Evolutionary conservation across 495 filamentous ascomycete genomes (phyloP), one percentile per base, ranked within the genome.

Genomic region (Clohesyomyces aquaticus): DNA sequence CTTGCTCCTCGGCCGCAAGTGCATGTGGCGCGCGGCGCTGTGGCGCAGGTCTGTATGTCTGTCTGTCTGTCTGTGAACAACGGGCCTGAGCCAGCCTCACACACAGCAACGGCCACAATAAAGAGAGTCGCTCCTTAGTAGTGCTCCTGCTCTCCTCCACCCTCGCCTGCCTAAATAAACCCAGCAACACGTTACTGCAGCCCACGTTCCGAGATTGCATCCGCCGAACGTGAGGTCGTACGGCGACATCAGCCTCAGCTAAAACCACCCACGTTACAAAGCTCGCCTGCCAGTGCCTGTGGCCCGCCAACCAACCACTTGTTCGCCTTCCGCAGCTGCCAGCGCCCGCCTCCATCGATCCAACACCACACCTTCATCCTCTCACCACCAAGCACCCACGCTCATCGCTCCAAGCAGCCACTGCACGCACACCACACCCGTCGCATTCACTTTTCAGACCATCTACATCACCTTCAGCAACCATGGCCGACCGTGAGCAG

Each of bases 401-500:
- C 59, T 43, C 49, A 45, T 21, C 46, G 29, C 22, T 46, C 9
- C 32, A 38, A 38, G 32, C 32, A 38, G 14, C n/a, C n/a, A 38
- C 32, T 38, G 6, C 14, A 38, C 32, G 1, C 14, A n/a, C 29
- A 46, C 59, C 22, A 48, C 64, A 12, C 32, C 25, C 50, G 61
- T 47, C 59, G 51, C 35, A 50, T 66, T 27, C 55, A 45, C 35
- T 22, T 9, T 9, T n/a, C 9, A 2, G 3, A 28, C 62, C 18
- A 18, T 29, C 47, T 26, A 22, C 43, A 55, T 21, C 63, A 38
- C 47, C 45, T 51, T 46, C 46, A 48, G 53, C 47, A 70, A 57
- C 71, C 76, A 83, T 91, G 88, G 81, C 88, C 76, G 84, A 85
- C 73, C 82, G 83, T 71, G 86, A 91, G 68, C 84, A 82, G 72